Percentiles rank a stretch among this genome's conserved stretches.
Evolutionary conservation across 768 basidiomycete species (phyloP).

Genomic region (Infundibulicybe gibba): DNA sequence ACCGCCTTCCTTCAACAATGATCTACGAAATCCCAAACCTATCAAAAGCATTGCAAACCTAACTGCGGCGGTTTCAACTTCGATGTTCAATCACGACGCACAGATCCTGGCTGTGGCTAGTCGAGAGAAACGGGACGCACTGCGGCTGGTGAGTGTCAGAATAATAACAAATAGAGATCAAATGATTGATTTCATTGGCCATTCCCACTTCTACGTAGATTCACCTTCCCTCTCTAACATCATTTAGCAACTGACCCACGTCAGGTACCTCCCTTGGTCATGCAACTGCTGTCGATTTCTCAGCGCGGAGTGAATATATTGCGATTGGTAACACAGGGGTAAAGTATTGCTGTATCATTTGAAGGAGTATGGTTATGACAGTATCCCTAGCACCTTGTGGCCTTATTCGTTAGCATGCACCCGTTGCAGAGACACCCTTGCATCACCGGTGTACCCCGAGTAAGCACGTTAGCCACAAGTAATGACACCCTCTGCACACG

Average conservation of each 20-base stretch:
- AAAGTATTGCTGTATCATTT: conserved; percentile 85
- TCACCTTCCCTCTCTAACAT: conserved; percentile 83
- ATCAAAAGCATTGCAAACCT: conserved; percentile 84
- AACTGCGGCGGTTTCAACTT: conserved; percentile 77
- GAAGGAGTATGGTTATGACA: conserved; percentile 54
- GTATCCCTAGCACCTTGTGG: too few species aligned
- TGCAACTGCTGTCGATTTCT: conserved; percentile 84
- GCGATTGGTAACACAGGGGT: conserved; percentile 88
- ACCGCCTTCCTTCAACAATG: conserved; percentile 14
- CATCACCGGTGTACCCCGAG: too few species aligned
- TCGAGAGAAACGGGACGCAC: conserved; percentile 82
- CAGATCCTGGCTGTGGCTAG: conserved; percentile 90
- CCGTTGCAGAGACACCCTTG: too few species aligned
- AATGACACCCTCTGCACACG: too few species aligned
- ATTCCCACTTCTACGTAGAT: conserved; percentile 47
- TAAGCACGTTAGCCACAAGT: too few species aligned
- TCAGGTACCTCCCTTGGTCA: conserved; percentile 86
- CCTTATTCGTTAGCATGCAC: too few species aligned
- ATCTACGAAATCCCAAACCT: conserved; percentile 57
- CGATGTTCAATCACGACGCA: conserved; percentile 84
- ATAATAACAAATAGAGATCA: too few species aligned
- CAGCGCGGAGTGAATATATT: conserved; percentile 80
- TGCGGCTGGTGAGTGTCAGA: conserved; percentile 71
- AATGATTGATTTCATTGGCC: neutral
- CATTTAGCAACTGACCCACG: conserved; percentile 97